Base-by-base conservation (phyloP, 768 basidiomycete genomes). In the Suillus bovinus region DNA sequence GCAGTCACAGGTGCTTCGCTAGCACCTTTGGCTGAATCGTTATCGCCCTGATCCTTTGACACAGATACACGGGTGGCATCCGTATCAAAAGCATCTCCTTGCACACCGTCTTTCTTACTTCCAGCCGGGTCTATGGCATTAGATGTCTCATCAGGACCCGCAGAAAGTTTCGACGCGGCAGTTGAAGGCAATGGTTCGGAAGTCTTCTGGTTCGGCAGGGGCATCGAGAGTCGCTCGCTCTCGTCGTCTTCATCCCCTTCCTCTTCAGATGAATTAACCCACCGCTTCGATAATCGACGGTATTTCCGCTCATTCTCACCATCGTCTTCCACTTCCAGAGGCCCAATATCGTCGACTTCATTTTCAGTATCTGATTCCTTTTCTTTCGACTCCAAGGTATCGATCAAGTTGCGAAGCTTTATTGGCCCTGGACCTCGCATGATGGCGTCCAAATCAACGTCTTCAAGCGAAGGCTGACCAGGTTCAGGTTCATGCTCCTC, bases 271-370 rank as follows among this genome's bases (percentile, higher is more conserved):
- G 72, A 73, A 58, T 59, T 66, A 11, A 29, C 63, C 67, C 64
- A 75, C 69, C 36, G 80, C 71, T 64, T 80, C 27, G 71, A 69
- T 36, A 70, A 46, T 22, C 77, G 63, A 71, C 77, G 59, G 73
- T 67, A 67, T 69, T 65, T 58, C 71, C 74, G 67, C 34, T 78
- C 71, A 5, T 78, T 75, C 16, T 66, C 58, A 16, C 33, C 72
- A n/a, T 74, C 63, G 24, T 81, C 79, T 31, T 81, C 81, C 24
- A 56, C 55, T 24, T 80, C 77, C 17, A 77, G 76, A 41, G 17
- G 78, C 76, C 17, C 74, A 78, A 53, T 80, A 78, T 59, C 76
- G 17, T 76, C 78, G 42, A 80, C 81, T 60, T 77, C 76, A 14
- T 78, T 76, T 10, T 74, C 71, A 3, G 55, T 29, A 20, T 80